phyloP scores from a whole-genome alignment of 306 rosid genomes.

The Quercus suber region DNA sequence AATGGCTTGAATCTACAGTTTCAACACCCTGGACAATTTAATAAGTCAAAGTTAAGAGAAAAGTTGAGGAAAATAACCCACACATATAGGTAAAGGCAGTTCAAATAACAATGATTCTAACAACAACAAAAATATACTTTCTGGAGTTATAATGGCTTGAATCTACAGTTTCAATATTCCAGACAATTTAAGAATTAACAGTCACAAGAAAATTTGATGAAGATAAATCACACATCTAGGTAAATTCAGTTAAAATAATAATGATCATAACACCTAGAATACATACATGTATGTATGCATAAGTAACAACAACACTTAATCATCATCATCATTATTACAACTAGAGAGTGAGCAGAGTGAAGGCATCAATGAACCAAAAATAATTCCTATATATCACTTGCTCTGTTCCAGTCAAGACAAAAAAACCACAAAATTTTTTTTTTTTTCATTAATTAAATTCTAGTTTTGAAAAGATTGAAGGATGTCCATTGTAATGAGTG shows the following conservation, averaged over 20 bases:
- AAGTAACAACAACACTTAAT: neutral
- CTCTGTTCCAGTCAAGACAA: neutral
- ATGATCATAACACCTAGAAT: neutral
- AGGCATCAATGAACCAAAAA: neutral
- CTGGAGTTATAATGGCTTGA: constrained; percentile 56
- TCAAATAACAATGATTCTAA: no score
- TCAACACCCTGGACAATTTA: constrained; percentile 63
- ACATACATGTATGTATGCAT: neutral
- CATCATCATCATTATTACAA: neutral
- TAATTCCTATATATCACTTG: neutral
- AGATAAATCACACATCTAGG: neutral
- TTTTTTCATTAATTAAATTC: neutral
- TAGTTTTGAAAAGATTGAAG: neutral
- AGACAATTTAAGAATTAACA: constrained; percentile 10
- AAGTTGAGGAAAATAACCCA: no score
- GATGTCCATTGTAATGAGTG: neutral
- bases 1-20: constrained; percentile 53
- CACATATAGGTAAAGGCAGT: no score
- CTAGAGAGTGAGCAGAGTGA: neutral
- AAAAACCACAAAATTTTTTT: neutral
- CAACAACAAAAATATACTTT: constrained; percentile 31
- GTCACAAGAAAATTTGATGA: constrained; percentile 4
- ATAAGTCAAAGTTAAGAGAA: neutral
- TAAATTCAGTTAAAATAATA: neutral
- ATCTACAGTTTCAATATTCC: constrained; percentile 74